Percentiles rank a stretch among this genome's conserved stretches.
Evolutionary conservation across 1,284 basidiomycete species (phyloP).

Genomic region (Trichosporon faecale): DNA sequence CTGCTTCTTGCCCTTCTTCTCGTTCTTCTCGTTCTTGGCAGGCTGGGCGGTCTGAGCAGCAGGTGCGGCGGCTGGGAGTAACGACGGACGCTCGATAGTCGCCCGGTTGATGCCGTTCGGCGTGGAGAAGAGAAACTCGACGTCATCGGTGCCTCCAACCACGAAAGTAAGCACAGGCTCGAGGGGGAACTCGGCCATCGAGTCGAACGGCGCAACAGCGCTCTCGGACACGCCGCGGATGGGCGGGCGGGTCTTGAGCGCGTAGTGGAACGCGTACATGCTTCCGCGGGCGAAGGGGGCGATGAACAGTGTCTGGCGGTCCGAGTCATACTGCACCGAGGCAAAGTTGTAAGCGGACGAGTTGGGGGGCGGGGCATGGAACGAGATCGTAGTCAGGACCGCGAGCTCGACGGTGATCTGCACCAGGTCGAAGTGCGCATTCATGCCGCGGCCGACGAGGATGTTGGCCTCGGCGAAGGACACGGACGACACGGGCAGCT

Average conservation of each 20-base stretch:
- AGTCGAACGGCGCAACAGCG: slow-evolving; percentile 30
- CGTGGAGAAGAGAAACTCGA: slow-evolving; percentile 35
- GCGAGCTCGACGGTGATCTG: slow-evolving; percentile 43
- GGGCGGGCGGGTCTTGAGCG: slow-evolving; percentile 40
- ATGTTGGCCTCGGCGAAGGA: slow-evolving; percentile 45
- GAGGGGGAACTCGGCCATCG: slow-evolving; percentile 35
- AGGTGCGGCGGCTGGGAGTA: neutral
- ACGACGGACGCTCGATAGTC: slow-evolving; percentile 20
- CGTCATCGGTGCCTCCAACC: slow-evolving; percentile 26
- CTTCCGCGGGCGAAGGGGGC: slow-evolving; percentile 35
- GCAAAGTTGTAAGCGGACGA: slow-evolving; percentile 27
- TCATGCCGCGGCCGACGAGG: slow-evolving; percentile 38
- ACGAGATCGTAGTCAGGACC: slow-evolving; percentile 39
- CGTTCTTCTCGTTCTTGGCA: neutral
- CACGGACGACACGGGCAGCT: slow-evolving; percentile 30
- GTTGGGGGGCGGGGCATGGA: slow-evolving; percentile 27
- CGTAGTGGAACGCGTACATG: slow-evolving; percentile 40
- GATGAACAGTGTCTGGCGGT: slow-evolving; percentile 34
- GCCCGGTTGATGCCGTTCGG: slow-evolving; percentile 35
- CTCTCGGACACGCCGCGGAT: slow-evolving; percentile 25
- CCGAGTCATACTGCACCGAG: slow-evolving; percentile 39
- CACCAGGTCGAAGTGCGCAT: slow-evolving; percentile 42
- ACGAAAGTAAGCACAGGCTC: slow-evolving; percentile 34
- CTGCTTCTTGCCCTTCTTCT: slow-evolving; percentile 15
- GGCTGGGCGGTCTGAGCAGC: neutral